Percentiles rank a stretch among this genome's conserved stretches.
These are phyloP conservation scores for Gastrodia elata DNA, from an alignment of 106 monocot species.

Conservation along the genomic window DNA sequence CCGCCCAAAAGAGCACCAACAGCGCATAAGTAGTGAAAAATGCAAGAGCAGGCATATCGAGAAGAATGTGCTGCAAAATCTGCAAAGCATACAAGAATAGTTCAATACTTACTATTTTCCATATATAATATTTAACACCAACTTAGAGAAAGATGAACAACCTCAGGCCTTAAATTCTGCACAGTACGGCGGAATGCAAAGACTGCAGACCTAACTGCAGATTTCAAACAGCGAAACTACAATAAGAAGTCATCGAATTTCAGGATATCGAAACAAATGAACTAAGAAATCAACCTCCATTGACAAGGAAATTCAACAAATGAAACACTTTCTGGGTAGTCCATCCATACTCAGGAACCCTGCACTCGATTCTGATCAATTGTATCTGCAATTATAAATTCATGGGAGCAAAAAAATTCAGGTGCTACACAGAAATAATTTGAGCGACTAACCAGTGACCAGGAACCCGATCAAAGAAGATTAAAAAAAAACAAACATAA, in stretches of 20 bases:
- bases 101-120: background rate
- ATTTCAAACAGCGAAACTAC: background rate
- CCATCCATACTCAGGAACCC: conserved; percentile 98
- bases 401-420: background rate
- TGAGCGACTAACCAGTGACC: background rate
- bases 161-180: conserved; percentile 64
- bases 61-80: conserved; percentile 73
- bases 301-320: conserved; percentile 83
- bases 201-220: conserved; percentile 69
- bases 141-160: conserved; percentile 5
- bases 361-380: conserved; percentile 87
- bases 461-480: background rate
- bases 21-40: conserved; percentile 96
- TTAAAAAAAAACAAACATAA: background rate
- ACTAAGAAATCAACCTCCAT: conserved; percentile 40
- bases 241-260: background rate
- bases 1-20: conserved; percentile 90
- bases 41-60: conserved; percentile 77
- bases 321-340: conserved; percentile 98
- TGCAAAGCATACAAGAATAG: conserved; percentile 11
- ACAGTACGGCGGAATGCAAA: conserved; percentile 59
- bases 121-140: background rate
- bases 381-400: conserved; percentile 48
- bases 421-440: background rate
- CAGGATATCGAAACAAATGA: background rate